Evolutionary conservation across 345 rosid genomes (phyloP).

Genomic region (Anacardium occidentale): DNA sequence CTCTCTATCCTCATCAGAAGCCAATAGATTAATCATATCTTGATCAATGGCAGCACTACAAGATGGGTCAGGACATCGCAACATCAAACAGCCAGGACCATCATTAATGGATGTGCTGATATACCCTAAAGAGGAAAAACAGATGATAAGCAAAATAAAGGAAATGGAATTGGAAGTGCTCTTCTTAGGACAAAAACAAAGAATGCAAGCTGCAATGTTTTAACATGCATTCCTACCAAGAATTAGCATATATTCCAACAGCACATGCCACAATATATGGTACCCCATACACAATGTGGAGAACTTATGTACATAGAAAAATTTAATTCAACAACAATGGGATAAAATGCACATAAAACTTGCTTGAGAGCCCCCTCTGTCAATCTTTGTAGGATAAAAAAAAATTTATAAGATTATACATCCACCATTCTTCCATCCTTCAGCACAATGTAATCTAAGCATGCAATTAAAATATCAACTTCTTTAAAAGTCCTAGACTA

Average conservation of each 20-base stretch:
- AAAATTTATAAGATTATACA: neutral
- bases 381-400: neutral
- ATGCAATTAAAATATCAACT: neutral
- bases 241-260: neutral
- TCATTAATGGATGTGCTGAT: conserved; percentile 60
- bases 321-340: neutral
- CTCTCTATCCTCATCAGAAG: conserved; percentile 51
- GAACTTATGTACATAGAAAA: neutral
- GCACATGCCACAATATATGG: neutral
- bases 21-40: conserved; percentile 60
- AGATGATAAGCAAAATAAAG: neutral
- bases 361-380: neutral
- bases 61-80: conserved; percentile 78
- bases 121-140: conserved; percentile 47
- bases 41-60: conserved; percentile 69
- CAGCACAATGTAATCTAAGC: neutral
- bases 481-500: neutral
- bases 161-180: neutral
- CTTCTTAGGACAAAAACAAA: neutral
- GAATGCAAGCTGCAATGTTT: neutral
- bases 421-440: neutral
- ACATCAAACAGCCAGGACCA: conserved; percentile 79
- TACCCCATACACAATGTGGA: neutral
- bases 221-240: neutral
- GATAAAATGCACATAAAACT: neutral